A percentile compares a stretch with the other conserved stretches of the same genome.
These are phyloP conservation scores for Gaertneriomyces semiglobifer DNA, from an alignment of 192 early-diverging fungal genomes.

Conservation along the genomic window DNA sequence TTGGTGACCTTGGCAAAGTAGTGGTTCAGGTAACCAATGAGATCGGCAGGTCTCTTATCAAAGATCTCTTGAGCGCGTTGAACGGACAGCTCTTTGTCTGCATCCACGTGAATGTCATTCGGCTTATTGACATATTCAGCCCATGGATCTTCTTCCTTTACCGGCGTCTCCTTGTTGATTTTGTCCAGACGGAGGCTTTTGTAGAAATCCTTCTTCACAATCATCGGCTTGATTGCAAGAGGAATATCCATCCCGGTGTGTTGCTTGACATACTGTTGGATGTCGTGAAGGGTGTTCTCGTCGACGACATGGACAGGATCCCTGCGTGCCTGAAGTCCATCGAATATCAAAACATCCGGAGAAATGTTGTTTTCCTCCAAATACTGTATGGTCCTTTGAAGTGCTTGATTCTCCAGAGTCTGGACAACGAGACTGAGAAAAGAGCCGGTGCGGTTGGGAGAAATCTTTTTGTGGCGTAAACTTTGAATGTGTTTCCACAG, in stretches of 20 bases:
- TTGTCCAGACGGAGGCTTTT: slow-evolving; percentile 1
- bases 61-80: neutral
- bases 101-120: neutral
- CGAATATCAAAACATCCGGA: slow-evolving; percentile 10
- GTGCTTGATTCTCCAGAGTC: slow-evolving; percentile 7
- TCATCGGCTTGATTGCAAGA: slow-evolving; percentile 14
- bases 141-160: neutral
- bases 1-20: slow-evolving; percentile 14
- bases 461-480: slow-evolving; percentile 1
- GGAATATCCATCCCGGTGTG: neutral
- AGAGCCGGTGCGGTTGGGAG: neutral
- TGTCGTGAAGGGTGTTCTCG: neutral
- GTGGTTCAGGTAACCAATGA: slow-evolving; percentile 11
- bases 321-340: neutral
- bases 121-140: neutral
- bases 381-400: neutral
- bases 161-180: neutral
- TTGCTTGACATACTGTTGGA: neutral
- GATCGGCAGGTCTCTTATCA: neutral
- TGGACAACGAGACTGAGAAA: slow-evolving; percentile 13
- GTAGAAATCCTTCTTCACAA: slow-evolving; percentile 10
- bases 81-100: slow-evolving; percentile 1
- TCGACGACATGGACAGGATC: neutral
- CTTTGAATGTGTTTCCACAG: slow-evolving; percentile 12
- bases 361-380: neutral